A percentile compares a stretch with the other conserved stretches of the same genome.
These are phyloP conservation scores for Chlorella vulgaris DNA, from an alignment of 139 green algal species.

Conservation along the genomic window DNA sequence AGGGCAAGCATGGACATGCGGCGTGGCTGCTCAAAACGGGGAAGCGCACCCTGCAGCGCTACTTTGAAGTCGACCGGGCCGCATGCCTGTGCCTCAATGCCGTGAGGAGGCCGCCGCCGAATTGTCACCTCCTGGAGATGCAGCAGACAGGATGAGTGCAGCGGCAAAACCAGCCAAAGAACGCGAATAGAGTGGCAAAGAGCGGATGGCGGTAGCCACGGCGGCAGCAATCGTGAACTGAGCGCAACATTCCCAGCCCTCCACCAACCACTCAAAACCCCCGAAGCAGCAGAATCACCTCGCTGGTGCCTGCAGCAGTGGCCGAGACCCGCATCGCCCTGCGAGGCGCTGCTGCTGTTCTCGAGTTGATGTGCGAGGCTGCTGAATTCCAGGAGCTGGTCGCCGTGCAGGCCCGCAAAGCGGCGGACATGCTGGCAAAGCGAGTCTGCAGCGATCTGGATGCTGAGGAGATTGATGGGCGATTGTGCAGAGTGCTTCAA, in stretches of 20 bases:
- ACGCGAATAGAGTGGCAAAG: not conserved
- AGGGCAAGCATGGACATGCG: not conserved
- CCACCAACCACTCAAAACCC: not conserved
- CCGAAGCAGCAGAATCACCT: not conserved
- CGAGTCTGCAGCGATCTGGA: too few species aligned
- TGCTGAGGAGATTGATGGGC: not conserved
- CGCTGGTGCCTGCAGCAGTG: conserved; percentile 7
- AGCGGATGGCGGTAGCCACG: too few species aligned
- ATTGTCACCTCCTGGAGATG: conserved; percentile 63
- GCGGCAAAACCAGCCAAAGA: not conserved
- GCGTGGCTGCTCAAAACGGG: not conserved
- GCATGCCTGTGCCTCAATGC: conserved; percentile 64
- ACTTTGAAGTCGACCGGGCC: conserved; percentile 81
- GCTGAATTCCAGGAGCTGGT: not conserved
- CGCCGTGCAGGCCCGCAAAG: not conserved
- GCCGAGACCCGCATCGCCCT: conserved; percentile 10
- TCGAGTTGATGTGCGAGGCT: not conserved
- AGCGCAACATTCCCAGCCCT: too few species aligned
- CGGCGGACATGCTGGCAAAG: not conserved
- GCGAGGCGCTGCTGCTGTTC: not conserved
- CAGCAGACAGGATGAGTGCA: not conserved
- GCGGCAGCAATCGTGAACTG: too few species aligned
- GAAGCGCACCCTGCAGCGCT: conserved; percentile 20
- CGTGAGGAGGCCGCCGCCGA: conserved; percentile 73
- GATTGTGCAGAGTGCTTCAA: too few species aligned